Evolutionary conservation across 106 monocot species (phyloP).

Genomic region (Allium sativum): DNA sequence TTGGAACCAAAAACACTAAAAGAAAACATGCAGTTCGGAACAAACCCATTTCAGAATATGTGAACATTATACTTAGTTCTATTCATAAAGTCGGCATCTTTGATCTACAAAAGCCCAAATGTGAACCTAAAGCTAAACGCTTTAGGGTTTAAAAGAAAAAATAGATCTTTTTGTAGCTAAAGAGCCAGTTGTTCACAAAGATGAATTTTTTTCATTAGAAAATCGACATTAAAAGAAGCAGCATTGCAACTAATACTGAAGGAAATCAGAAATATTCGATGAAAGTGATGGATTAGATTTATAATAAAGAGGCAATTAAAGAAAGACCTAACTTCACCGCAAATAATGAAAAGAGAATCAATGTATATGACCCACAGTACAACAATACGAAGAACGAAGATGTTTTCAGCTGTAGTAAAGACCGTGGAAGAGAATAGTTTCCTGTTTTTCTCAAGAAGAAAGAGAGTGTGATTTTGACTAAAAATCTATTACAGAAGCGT

Average conservation of each 20-base stretch:
- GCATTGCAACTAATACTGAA: not conserved
- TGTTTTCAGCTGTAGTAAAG: not conserved
- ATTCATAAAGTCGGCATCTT: not conserved
- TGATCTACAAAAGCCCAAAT: not conserved
- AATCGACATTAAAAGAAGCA: not conserved
- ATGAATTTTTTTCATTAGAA: not conserved
- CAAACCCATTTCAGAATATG: not conserved
- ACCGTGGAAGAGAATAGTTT: not conserved
- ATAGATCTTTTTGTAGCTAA: conserved; percentile 4
- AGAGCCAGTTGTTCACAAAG: not conserved
- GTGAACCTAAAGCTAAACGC: not conserved
- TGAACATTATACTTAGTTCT: not conserved
- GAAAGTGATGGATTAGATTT: not conserved
- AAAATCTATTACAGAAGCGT: conserved; percentile 1
- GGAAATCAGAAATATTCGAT: not conserved
- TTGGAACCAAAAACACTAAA: conserved; percentile 3
- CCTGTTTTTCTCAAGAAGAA: not conserved
- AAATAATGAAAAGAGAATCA: conserved; percentile 18
- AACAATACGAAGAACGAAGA: not conserved
- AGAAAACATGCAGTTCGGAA: not conserved
- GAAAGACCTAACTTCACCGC: conserved; percentile 33
- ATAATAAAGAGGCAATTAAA: conserved; percentile 15
- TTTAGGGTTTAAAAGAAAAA: conserved; percentile 2
- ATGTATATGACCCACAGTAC: conserved; percentile 5
- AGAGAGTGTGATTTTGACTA: not conserved